A percentile compares a stretch with the other conserved stretches of the same genome.
Conservation (phyloP, 1,139 yeast genomes). For the Pichia sp. region DNA sequence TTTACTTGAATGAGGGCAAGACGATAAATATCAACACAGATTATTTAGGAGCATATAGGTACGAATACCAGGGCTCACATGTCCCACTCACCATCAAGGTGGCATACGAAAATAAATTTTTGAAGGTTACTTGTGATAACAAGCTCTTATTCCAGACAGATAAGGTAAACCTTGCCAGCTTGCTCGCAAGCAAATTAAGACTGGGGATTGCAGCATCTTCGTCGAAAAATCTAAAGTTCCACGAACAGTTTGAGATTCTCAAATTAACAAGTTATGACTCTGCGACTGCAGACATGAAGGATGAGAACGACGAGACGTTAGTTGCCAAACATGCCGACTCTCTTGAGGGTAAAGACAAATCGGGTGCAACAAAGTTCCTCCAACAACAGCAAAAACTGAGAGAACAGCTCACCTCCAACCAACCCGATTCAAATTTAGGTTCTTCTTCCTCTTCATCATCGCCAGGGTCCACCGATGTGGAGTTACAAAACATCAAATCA, state of each 20-base stretch:
- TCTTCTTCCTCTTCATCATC: not conserved
- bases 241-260: slow-evolving; percentile 59
- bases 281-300: slow-evolving; percentile 44
- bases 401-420: slow-evolving; percentile 6
- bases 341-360: slow-evolving; percentile 7
- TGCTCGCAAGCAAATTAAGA: slow-evolving; percentile 33
- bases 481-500: slow-evolving; percentile 6
- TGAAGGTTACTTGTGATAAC: slow-evolving; percentile 68
- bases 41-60: slow-evolving; percentile 30
- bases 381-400: slow-evolving; percentile 20
- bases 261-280: slow-evolving; percentile 51
- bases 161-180: slow-evolving; percentile 40
- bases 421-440: not conserved
- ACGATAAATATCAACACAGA: slow-evolving; percentile 31
- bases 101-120: slow-evolving; percentile 48
- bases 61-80: slow-evolving; percentile 55
- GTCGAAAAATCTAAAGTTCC: slow-evolving; percentile 34
- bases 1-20: slow-evolving; percentile 55
- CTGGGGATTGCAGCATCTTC: slow-evolving; percentile 53
- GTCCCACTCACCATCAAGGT: slow-evolving; percentile 68
- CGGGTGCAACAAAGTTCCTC: not conserved
- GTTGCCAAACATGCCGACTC: slow-evolving; percentile 25
- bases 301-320: slow-evolving; percentile 24
- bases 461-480: not conserved
- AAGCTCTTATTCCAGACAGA: slow-evolving; percentile 66